Percentiles rank a stretch among this genome's conserved stretches.
Evolutionary conservation across 2,329 filamentous ascomycete species (phyloP).

Genomic region (Ceratocystiopsis sp.): DNA sequence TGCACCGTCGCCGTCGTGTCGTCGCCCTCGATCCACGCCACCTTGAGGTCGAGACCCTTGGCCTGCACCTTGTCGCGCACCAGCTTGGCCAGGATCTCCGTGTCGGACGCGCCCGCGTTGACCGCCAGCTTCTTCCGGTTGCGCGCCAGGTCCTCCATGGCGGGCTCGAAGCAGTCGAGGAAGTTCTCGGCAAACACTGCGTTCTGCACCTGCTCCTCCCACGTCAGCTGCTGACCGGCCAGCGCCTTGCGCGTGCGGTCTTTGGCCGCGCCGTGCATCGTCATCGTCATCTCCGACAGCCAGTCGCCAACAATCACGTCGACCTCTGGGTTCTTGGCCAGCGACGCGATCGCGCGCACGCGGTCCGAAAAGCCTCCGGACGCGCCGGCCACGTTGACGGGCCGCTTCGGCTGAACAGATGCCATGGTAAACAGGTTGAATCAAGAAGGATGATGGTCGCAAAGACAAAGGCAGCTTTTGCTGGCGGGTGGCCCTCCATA

Average conservation of each 20-base stretch:
- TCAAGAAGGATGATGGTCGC: background rate
- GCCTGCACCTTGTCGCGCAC: constrained; percentile 9
- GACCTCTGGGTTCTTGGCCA: constrained; percentile 21
- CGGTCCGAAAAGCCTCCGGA: constrained; percentile 26
- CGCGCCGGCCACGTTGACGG: constrained; percentile 24
- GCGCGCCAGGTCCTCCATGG: constrained; percentile 12
- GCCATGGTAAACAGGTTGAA: constrained; percentile 1
- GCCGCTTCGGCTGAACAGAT: constrained; percentile 13
- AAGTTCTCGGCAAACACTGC: constrained; percentile 16
- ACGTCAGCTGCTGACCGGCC: constrained; percentile 7
- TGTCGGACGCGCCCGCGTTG: constrained; percentile 18
- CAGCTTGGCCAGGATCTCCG: constrained; percentile 10
- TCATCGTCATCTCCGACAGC: constrained; percentile 18
- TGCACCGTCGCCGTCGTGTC: constrained; percentile 12
- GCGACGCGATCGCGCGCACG: constrained; percentile 22
- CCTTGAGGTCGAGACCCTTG: constrained; percentile 13
- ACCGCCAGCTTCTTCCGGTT: constrained; percentile 16
- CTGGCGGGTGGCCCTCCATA: too few species aligned
- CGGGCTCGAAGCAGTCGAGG: constrained; percentile 17
- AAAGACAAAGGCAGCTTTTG: too few species aligned
- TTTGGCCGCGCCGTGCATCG: constrained; percentile 15
- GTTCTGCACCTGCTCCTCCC: constrained; percentile 9
- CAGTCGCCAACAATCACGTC: constrained; percentile 17
- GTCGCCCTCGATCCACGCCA: constrained; percentile 18
- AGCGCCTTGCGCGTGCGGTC: constrained; percentile 9